phyloP scores from a whole-genome alignment of 352 stramenopile species.

The Thraustochytrium striatum region DNA sequence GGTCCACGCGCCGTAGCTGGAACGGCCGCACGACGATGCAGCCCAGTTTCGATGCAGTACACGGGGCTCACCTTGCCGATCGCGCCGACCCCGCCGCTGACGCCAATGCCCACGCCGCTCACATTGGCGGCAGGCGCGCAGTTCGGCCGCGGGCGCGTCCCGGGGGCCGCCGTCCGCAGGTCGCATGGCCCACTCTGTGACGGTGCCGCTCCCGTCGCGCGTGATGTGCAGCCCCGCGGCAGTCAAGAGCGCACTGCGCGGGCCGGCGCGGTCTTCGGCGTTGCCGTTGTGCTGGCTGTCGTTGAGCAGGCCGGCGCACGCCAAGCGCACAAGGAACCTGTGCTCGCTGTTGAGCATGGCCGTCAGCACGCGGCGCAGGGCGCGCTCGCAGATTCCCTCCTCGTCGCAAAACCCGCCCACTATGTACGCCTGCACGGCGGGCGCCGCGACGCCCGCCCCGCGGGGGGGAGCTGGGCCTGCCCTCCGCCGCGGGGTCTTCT shows the following conservation, averaged over 20 bases:
- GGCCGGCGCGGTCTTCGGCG: slow-evolving; percentile 25
- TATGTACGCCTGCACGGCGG: slow-evolving; percentile 17
- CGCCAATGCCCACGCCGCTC: not conserved
- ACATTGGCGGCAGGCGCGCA: not conserved
- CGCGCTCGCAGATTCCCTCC: not conserved
- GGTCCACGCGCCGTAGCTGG: not conserved
- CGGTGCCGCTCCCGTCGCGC: not conserved
- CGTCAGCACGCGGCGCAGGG: not conserved
- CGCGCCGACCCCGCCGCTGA: not conserved
- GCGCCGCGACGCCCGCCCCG: not conserved
- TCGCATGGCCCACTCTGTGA: not conserved
- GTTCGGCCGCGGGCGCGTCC: not conserved
- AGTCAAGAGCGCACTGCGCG: slow-evolving; percentile 12
- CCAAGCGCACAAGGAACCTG: not conserved
- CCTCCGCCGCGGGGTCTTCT: no score
- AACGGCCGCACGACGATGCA: not conserved
- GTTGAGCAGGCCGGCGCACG: slow-evolving; percentile 28
- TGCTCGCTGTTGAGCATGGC: slow-evolving; percentile 8
- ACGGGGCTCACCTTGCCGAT: not conserved
- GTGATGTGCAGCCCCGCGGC: not conserved
- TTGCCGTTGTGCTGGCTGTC: slow-evolving; percentile 42
- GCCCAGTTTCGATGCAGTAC: not conserved
- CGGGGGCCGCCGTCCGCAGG: not conserved
- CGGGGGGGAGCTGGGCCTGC: not conserved
- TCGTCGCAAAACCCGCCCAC: slow-evolving; percentile 11